Evolutionary conservation across 2,329 filamentous ascomycete species (phyloP).

Genomic region (Colletotrichum sp.): DNA sequence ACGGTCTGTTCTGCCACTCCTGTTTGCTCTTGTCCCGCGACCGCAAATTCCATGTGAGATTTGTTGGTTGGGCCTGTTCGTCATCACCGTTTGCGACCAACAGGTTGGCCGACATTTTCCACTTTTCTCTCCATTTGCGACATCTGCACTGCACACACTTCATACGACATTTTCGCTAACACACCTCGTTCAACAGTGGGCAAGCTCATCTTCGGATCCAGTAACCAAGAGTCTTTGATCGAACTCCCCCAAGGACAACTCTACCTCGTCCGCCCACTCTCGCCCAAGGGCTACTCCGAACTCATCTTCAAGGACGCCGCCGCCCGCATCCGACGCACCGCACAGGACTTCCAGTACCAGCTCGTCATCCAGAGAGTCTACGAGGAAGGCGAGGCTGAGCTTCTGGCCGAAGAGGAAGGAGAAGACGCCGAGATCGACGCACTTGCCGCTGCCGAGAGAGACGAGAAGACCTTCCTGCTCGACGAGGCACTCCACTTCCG

Average conservation of each 20-base stretch:
- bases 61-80: background rate
- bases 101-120: background rate
- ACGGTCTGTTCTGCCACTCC: background rate
- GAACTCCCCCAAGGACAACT: conserved; percentile 96
- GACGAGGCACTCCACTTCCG: conserved; percentile 90
- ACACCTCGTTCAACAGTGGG: conserved; percentile 62
- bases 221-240: conserved; percentile 89
- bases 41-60: background rate
- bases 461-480: conserved; percentile 97
- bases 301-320: conserved; percentile 98
- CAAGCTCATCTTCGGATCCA: conserved; percentile 89
- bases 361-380: conserved; percentile 95
- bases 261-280: conserved; percentile 93
- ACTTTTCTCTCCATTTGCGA: background rate
- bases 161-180: conserved; percentile 3
- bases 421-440: conserved; percentile 80
- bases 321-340: conserved; percentile 88
- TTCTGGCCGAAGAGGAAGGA: conserved; percentile 86
- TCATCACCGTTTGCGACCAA: background rate
- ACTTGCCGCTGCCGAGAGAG: conserved; percentile 77
- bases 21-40: background rate
- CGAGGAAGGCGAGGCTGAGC: conserved; percentile 95
- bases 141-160: background rate
- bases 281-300: conserved; percentile 96
- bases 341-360: conserved; percentile 96